Percentiles rank a stretch among this genome's conserved stretches.
Conservation (phyloP, 257 asterid species). For the Scutellaria barbata region DNA sequence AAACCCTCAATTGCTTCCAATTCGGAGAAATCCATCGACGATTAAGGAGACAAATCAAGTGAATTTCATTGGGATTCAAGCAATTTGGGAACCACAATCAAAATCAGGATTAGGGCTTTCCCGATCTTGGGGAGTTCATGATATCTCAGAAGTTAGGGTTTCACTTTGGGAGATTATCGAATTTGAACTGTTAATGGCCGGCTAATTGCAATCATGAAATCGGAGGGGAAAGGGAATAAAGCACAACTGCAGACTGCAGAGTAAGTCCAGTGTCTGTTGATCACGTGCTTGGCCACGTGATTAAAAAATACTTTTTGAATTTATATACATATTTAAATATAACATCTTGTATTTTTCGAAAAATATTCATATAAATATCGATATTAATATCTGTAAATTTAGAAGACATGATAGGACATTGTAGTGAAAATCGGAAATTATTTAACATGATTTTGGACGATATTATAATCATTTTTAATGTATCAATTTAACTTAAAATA, state of each 20-base stretch:
- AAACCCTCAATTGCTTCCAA: conserved; percentile 94
- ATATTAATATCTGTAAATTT: no score
- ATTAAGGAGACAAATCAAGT: conserved; percentile 13
- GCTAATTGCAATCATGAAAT: conserved; percentile 19
- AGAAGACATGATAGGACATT: no score
- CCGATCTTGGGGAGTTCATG: conserved; percentile 2
- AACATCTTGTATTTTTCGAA: no score
- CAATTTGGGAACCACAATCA: conserved; percentile 20
- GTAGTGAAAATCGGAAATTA: no score
- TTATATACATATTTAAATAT: no score
- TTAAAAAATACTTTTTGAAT: neutral
- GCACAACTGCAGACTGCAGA: neutral
- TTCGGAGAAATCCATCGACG: conserved; percentile 84
- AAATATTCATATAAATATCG: no score
- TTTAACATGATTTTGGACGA: no score
- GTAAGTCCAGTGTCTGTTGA: conserved; percentile 3
- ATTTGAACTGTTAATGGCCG: conserved; percentile 27
- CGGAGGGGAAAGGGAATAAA: conserved; percentile 11
- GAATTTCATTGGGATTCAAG: conserved; percentile 37
- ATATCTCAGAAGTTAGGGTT: conserved; percentile 27
- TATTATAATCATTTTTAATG: no score
- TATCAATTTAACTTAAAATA: no score
- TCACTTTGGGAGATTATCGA: neutral
- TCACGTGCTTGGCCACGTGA: conserved; percentile 42
- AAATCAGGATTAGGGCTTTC: conserved; percentile 29